Base-by-base conservation (phyloP, 2,329 filamentous ascomycete genomes). In the Aureobasidium sp. region DNA sequence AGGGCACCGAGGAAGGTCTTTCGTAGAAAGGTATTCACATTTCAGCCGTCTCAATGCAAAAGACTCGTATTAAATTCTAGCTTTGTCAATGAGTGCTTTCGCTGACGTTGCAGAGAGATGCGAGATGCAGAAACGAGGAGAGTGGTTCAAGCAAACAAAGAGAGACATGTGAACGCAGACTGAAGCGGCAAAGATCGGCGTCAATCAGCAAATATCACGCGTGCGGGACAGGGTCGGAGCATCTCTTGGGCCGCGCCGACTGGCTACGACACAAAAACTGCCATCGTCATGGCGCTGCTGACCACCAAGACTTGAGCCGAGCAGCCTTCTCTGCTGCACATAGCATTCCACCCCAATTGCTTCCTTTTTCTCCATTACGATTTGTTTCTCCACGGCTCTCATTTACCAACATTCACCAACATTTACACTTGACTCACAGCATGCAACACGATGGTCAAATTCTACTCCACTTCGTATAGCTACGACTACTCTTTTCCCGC, bases 401-500 rank as follows among this genome's bases (percentile, higher is more conserved):
- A 17, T 53, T 42, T 22, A 39, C 34, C 15, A n/a, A 27, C 41
- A 27, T 45, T 42, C 29, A 39, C 34, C 15, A n/a, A 27, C 41
- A 27, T 45, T 29, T 3, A 45, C 17, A 11, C 42, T 17, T 34
- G 11, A 39, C 25, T 55, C 20, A 48, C 44, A 59, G 55, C 55
- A 59, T 59, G 55, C 55, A 39, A 48, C 48, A 73, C 61, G 37
- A 81, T 81, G 79, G 79, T 81, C 67, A 80, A 80, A 71, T 79
- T 81, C 74, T 81, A 80, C 74, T 75, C 74, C 51, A 74, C 72
- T 69, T 85, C 83, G 76, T 87, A 89, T 74, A 84, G 82, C 70
- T 91, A 92, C 81, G 82, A 86, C 67, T 90, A 93, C 76, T 87
- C 88, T 53, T 93, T 93, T 78, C 86, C 89, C 65, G 89, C 89